Evolutionary conservation across 805 yeast genomes (phyloP), one percentile per base, ranked within the genome.

Genomic region (Kazachstania africana): DNA sequence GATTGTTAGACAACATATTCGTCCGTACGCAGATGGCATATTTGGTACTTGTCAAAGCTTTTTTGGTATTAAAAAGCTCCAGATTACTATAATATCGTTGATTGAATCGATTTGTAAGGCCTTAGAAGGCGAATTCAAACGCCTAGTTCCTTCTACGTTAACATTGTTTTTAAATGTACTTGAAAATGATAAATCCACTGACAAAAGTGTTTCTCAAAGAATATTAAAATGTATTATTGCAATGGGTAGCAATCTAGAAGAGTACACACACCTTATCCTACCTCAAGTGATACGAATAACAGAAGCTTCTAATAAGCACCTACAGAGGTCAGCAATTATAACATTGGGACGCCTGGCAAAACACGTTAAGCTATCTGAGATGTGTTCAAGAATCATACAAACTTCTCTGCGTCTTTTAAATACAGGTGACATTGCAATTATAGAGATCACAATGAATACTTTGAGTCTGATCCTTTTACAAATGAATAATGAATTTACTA

Each of bases 41-140:
- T 79, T 87, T 43, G 70, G 59, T 2, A 72, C 78, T 1, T 70
- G 85, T 32, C 69, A 70, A 38, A 88, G 79, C 37, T 80, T 72
- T 37, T 85, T 84, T 54, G 56, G 57, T 12, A 42, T 54, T 19
- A 67, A 71, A 17, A 62, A 73, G 34, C 59, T 84, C 28, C 91
- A 84, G 46, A 72, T 74, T 4, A 78, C 84, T 0, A 74, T 87
- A 14, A 70, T 88, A 26, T 70, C 75, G 19, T 68, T 88, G 25
- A 70, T 84, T 17, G 95, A 85, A 47, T 71, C 84, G 4, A 70
- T 87, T 19, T 80, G 94, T 0, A 69, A 69, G 31, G 88, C 95
- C 1, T 61, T 87, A 29, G 94, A 84, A 37, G 93, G 94, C 4
- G 97, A 88, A 50, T 88, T 87, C 60, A 88, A 83, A 45, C 63